Evolutionary conservation across 805 yeast genomes (phyloP).

Genomic region (Jamesozyma spencerorum): DNA sequence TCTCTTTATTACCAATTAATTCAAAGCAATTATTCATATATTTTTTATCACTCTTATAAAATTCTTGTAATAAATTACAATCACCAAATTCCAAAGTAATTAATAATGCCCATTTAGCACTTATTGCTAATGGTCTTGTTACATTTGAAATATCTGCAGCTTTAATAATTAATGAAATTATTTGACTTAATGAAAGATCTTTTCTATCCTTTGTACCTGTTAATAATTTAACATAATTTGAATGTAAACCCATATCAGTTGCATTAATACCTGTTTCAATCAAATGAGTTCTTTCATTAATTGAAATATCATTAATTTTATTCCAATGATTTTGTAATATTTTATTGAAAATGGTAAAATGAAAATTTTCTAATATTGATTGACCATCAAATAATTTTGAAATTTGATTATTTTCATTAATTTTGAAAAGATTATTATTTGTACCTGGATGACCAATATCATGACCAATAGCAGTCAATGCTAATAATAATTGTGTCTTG

Average conservation of each 20-base stretch:
- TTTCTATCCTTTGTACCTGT: constrained; percentile 11
- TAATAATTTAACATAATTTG: constrained; percentile 53
- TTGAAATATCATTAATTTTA: constrained; percentile 15
- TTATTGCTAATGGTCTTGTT: constrained; percentile 64
- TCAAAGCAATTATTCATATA: constrained; percentile 1
- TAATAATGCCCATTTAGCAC: constrained; percentile 82
- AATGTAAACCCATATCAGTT: constrained; percentile 91
- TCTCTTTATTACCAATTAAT: neutral
- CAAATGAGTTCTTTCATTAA: constrained; percentile 8
- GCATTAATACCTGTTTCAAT: constrained; percentile 43
- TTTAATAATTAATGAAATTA: constrained; percentile 67
- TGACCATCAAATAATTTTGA: constrained; percentile 51
- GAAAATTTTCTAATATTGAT: constrained; percentile 77
- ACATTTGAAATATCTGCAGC: constrained; percentile 96
- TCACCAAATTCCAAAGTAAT: constrained; percentile 70
- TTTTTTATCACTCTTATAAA: neutral
- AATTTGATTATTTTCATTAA: constrained; percentile 27
- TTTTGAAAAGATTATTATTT: constrained; percentile 59
- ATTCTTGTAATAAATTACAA: constrained; percentile 42
- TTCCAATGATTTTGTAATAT: constrained; percentile 49
- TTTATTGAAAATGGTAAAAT: constrained; percentile 52
- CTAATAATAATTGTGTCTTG: constrained; percentile 47
- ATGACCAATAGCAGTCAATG: constrained; percentile 85
- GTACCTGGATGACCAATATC: constrained; percentile 96
- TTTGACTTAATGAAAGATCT: constrained; percentile 28